Evolutionary conservation across 1,284 basidiomycete species (phyloP).

Genomic region (Xerocomus amazonicus): DNA sequence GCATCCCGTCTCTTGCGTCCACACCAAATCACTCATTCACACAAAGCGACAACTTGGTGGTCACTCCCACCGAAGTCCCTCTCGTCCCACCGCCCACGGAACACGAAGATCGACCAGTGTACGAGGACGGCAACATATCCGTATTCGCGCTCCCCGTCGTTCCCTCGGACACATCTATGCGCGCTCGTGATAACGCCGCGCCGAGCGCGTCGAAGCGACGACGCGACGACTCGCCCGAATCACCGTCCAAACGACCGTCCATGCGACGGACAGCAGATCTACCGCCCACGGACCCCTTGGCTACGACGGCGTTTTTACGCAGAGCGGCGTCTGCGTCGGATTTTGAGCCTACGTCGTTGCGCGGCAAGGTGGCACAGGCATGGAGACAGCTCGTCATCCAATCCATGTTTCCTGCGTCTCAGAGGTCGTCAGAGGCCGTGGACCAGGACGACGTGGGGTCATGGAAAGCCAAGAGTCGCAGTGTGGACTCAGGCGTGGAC

Average conservation of each 20-base stretch:
- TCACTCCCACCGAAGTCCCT: slow-evolving; percentile 49
- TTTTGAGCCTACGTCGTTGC: slow-evolving; percentile 39
- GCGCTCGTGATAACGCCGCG: not conserved
- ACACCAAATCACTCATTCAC: not conserved
- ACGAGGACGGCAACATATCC: slow-evolving; percentile 59
- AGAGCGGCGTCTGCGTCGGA: slow-evolving; percentile 25
- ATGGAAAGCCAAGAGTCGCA: slow-evolving; percentile 3
- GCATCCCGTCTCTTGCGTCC: not conserved
- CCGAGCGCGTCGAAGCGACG: slow-evolving; percentile 42
- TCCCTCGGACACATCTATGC: slow-evolving; percentile 14
- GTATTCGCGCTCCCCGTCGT: slow-evolving; percentile 60
- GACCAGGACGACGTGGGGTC: not conserved
- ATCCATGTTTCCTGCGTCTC: slow-evolving; percentile 55
- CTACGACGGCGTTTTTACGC: slow-evolving; percentile 9
- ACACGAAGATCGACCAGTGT: slow-evolving; percentile 41
- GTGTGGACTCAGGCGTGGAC: not conserved
- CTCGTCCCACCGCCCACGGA: slow-evolving; percentile 24
- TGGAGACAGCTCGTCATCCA: slow-evolving; percentile 50
- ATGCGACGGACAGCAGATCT: not conserved
- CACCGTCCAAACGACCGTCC: slow-evolving; percentile 31
- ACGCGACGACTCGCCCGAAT: slow-evolving; percentile 36
- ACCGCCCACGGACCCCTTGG: not conserved
- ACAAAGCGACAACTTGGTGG: slow-evolving; percentile 45
- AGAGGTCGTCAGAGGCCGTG: slow-evolving; percentile 4
- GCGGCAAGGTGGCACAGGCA: slow-evolving; percentile 43